phyloP scores from a whole-genome alignment of 2,329 filamentous ascomycete genomes.

The Colletotrichum acutatum region DNA sequence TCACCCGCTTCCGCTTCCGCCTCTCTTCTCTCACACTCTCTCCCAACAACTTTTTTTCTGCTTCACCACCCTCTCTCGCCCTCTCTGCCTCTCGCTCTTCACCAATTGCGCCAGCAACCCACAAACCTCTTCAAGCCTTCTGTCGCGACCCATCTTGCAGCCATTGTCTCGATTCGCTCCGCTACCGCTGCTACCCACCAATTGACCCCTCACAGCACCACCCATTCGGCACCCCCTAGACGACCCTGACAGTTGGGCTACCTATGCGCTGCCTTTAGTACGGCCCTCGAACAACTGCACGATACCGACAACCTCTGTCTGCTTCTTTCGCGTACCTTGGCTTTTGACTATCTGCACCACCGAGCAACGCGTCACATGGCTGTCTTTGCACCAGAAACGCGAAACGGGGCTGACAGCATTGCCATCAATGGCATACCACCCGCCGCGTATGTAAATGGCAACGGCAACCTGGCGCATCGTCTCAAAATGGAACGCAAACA shows the following conservation, averaged over 20 bases:
- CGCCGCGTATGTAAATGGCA: conserved; percentile 47
- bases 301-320: background rate
- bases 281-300: conserved; percentile 3
- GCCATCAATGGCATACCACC: conserved; percentile 39
- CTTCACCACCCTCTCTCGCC: background rate
- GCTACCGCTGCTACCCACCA: conserved; percentile 21
- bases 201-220: conserved; percentile 30
- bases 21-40: conserved; percentile 6
- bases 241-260: conserved; percentile 12
- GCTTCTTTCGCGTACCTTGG: conserved; percentile 37
- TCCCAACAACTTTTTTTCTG: conserved; percentile 25
- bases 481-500: conserved; percentile 63
- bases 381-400: conserved; percentile 44
- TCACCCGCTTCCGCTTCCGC: conserved; percentile 8
- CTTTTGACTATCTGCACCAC: conserved; percentile 32
- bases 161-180: conserved; percentile 18
- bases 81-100: background rate
- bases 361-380: conserved; percentile 40
- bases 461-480: conserved; percentile 47
- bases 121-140: background rate
- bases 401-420: conserved; percentile 42
- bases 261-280: background rate
- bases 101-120: conserved; percentile 6
- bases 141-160: conserved; percentile 14
- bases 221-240: background rate